phyloP scores from a whole-genome alignment of 2,329 filamentous ascomycete species.

The Alternaria ventricosa region DNA sequence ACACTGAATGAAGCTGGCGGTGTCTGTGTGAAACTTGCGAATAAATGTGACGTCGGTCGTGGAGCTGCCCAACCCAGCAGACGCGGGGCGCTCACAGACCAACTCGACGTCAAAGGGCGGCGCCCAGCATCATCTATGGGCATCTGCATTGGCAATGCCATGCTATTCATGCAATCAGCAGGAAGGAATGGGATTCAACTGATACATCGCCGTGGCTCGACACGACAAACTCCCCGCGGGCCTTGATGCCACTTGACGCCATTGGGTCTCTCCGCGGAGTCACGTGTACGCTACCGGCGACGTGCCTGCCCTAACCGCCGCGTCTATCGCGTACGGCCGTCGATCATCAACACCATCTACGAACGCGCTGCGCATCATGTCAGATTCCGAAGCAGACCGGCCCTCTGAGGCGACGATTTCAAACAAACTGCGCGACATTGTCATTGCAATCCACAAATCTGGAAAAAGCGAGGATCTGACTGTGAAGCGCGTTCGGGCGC shows the following conservation, averaged over 20 bases:
- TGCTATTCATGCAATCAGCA: neutral
- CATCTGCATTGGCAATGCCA: neutral
- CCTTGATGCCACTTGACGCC: conserved; percentile 5
- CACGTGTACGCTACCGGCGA: conserved; percentile 21
- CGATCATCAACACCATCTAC: conserved; percentile 14
- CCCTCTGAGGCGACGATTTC: conserved; percentile 50
- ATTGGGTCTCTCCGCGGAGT: conserved; percentile 13
- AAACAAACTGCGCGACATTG: conserved; percentile 49
- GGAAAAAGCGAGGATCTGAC: conserved; percentile 61
- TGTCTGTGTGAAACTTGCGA: conserved; percentile 14
- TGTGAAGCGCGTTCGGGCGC: conserved; percentile 62
- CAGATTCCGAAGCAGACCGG: conserved; percentile 33
- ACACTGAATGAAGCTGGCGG: conserved; percentile 6
- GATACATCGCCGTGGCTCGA: neutral
- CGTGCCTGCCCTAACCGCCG: conserved; percentile 20
- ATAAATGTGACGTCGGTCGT: conserved; percentile 34
- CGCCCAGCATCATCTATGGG: neutral
- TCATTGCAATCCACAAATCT: conserved; percentile 49
- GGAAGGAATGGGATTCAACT: neutral
- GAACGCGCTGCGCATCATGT: conserved; percentile 34
- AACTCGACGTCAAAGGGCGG: neutral
- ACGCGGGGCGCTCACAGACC: conserved; percentile 12
- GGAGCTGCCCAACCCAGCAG: conserved; percentile 5
- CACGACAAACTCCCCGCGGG: neutral
- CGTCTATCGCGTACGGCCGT: conserved; percentile 9